Evolutionary conservation across 2,329 filamentous ascomycete species (phyloP), one percentile per base, ranked within the genome.

Genomic region (Penicillium sp.): DNA sequence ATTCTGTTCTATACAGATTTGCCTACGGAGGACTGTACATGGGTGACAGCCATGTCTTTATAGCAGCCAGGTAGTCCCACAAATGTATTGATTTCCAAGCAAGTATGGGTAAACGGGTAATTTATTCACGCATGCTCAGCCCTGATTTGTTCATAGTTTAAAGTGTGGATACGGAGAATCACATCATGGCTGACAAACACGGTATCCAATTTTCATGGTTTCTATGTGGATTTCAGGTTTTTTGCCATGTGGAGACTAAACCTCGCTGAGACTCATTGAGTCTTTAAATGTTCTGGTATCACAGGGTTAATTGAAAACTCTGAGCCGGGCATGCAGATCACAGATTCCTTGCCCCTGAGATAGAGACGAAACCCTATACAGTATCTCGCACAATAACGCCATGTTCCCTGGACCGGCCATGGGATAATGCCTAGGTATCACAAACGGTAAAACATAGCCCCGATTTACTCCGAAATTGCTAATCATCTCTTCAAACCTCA

Each of bases 401-500:
- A 39, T 43, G 23, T 43, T 51, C 51, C 43, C 29, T 47, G 42
- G 50, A 4, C 50, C 50, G 29, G 50, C 50, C 50, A 52, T 31
- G 50, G 37, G 19, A 26, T 23, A 29, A 52, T 52, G 50, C 37
- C 16, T 39, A 26, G 50, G 42, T 46, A 53, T 53, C 42, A 37
- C 26, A 43, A 53, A 46, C 29, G 33, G 46, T 47, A 21, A 47
- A 53, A 53, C 35, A 50, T 27, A 16, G 21, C 46, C 46, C 46
- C 11, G 19, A 37, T 35, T 35, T 10, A 21, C 21, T 21, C 45
- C n/a, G 9, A 48, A 26, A 31, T 33, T 23, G 6, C 10, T 85
- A 86, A 71, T 85, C 82, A 54, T 83, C 77, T 21, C 35, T 7
- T 26, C 48, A 6, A 14, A 7, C 8, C 19, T 53, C 23, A 58